A percentile compares a stretch with the other conserved stretches of the same genome.
Evolutionary conservation across 139 green algal species (phyloP).

Genomic region (Picochlorum sp.): DNA sequence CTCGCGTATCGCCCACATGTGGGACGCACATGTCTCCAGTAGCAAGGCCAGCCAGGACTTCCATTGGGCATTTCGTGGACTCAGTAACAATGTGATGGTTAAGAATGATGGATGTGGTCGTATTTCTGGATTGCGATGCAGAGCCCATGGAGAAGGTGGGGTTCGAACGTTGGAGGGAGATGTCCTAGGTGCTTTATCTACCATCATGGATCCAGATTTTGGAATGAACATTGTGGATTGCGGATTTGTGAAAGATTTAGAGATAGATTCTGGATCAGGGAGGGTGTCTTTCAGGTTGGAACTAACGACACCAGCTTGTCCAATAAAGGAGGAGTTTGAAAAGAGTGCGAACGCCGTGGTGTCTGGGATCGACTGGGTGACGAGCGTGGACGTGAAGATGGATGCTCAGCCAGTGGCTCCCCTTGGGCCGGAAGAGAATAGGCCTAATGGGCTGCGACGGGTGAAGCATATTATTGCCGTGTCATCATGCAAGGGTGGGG

Average conservation of each 20-base stretch:
- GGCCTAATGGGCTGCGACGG: conserved; percentile 60
- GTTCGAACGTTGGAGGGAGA: conserved; percentile 15
- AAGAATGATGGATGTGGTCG: too few relatives aligned
- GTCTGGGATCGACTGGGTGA: conserved; percentile 55
- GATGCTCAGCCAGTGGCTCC: conserved; percentile 62
- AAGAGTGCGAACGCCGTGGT: conserved; percentile 29
- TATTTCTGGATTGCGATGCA: too few relatives aligned
- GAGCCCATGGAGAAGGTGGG: too few relatives aligned
- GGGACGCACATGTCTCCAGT: too few relatives aligned
- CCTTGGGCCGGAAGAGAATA: conserved; percentile 47
- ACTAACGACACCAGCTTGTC: conserved; percentile 96
- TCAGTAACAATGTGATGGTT: too few relatives aligned
- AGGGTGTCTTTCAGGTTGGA: conserved; percentile 67
- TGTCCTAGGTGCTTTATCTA: conserved; percentile 69
- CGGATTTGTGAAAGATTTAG: conserved; percentile 91
- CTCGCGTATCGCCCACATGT: too few relatives aligned
- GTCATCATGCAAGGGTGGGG: conserved; percentile 67
- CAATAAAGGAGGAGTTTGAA: conserved; percentile 94
- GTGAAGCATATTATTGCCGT: conserved; percentile 90
- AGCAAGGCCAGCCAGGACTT: too few relatives aligned
- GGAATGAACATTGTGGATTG: conserved; percentile 91
- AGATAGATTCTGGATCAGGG: conserved; percentile 23
- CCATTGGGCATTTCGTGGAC: too few relatives aligned
- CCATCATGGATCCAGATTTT: conserved; percentile 97
- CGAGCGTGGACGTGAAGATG: conserved; percentile 67